Evolutionary conservation across 495 filamentous ascomycete genomes (phyloP).

Genomic region (Aspergillus indologenus): DNA sequence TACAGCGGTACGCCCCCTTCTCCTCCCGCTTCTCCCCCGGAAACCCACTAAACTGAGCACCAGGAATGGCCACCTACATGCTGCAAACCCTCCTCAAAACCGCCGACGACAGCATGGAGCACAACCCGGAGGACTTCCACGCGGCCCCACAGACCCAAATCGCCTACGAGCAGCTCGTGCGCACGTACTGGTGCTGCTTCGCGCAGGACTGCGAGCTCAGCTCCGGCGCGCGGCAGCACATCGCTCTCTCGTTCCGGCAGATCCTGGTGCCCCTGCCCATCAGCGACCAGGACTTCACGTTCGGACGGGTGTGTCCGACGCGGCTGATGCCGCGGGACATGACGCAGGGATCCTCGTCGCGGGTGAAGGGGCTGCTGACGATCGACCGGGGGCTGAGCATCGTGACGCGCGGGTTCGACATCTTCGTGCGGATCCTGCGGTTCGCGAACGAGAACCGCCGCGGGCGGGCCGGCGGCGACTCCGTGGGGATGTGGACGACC

Average conservation of each 20-base stretch:
- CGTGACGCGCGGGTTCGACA: constrained; percentile 43
- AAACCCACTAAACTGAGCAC: neutral
- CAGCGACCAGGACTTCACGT: constrained; percentile 42
- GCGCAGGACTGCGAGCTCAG: constrained; percentile 46
- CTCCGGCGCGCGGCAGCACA: constrained; percentile 44
- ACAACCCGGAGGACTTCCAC: constrained; percentile 38
- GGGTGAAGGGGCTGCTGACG: constrained; percentile 26
- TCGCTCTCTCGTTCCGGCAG: constrained; percentile 42
- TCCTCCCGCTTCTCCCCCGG: neutral
- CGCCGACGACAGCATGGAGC: constrained; percentile 44
- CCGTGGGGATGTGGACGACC: constrained; percentile 26
- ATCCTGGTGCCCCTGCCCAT: constrained; percentile 45
- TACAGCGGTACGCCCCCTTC: constrained; percentile 35
- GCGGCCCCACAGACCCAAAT: constrained; percentile 31
- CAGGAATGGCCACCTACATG: constrained; percentile 49
- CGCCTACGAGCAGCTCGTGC: constrained; percentile 44
- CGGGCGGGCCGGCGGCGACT: constrained; percentile 20
- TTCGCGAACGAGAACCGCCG: constrained; percentile 46
- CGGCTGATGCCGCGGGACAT: constrained; percentile 40
- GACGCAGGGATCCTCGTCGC: constrained; percentile 22
- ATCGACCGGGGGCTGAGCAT: constrained; percentile 42
- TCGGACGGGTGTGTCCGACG: constrained; percentile 23
- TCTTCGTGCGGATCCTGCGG: constrained; percentile 43
- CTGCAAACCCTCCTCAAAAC: constrained; percentile 45
- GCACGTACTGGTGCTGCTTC: constrained; percentile 47